Evolutionary conservation across 2,329 filamentous ascomycete species (phyloP), one percentile per base, ranked within the genome.

Genomic region (Pseudocercospora crystallina): DNA sequence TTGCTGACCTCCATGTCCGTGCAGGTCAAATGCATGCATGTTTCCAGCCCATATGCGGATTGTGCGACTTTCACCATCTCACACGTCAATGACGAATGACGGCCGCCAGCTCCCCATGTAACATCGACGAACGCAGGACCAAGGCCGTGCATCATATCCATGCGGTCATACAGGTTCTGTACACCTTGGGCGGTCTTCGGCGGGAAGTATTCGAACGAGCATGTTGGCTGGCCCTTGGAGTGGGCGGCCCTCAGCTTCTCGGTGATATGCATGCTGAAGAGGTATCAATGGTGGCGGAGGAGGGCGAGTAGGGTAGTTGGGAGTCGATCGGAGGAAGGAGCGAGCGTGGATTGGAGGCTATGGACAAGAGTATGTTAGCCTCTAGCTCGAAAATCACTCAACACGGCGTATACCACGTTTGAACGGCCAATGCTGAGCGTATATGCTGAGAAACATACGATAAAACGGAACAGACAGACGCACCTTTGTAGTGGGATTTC

Each of bases 181-280:
- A 99, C 92, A 80, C 94, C 94, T 75, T 94, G 89, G 9, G 89
- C 87, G 7, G 94, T 99, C 78, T 99, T 99, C 34, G 94, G 94
- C 44, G 94, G 94, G 75, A 99, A 99, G 80, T 96, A 99, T 73
- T 99, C 94, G 77, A 99, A 99, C 53, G 94, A 99, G 79, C 96
- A 96, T 68, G 90, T 94, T 51, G 91, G 87, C 65, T 87, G 82
- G 69, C 85, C 84, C 66, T 85, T 83, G 75, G 82, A 81, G 73
- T 90, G 84, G 72, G 91, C 85, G 64, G 92, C 87, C 62, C 82
- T 79, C 65, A 99, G 81, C 80, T 96, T 96, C 65, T 94, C 84
- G 62, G 86, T 89, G 80, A 99, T 92, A 76, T 97, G 94, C 92
- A 99, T 97, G 59, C 37, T 32, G 47, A 29, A 15, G 20, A 3